Base-by-base conservation (phyloP, 2,329 filamentous ascomycete species). In the Penicillium griseofulvum region DNA sequence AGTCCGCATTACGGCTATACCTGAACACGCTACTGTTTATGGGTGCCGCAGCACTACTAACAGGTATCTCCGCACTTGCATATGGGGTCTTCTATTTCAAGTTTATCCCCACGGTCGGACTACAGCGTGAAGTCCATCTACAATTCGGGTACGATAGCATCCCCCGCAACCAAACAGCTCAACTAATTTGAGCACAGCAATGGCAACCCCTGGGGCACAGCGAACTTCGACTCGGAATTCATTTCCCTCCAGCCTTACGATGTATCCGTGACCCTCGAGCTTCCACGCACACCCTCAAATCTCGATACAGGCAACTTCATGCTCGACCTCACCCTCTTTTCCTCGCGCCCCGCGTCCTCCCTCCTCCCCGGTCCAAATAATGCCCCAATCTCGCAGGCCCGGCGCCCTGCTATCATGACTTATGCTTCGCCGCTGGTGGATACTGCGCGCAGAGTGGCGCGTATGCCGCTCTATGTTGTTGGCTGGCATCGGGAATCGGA, bases 241-340 rank as follows among this genome's bases (percentile, higher is more conserved):
- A 84, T 88, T 62, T 79, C 84, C 17, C 80, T 84, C 44, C 93
- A 97, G 71, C 82, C 87, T 45, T 99, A 99, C 79, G 91, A 97
- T 71, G 82, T 99, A 39, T 81, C 83, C 5, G 80, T 97, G 1
- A 80, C 84, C 22, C 80, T 99, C 31, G 82, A 83, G 4, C 80
- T 99, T 59, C 94, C 94, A 17, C 86, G 87, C 38, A 94, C 90
- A 2, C 86, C 85, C 0, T 74, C 81, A 1, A 99, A 99, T 67
- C 75, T 89, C 22, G 83, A 82, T 2, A 83, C 83, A 14, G 94
- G 94, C 28, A 97, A 97, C 76, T 97, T 97, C 79, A 99, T 99
- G 94, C 78, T 97, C 17, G 87, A 89, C 44, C 77, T 96, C 16
- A 83, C 85, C 57, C 82, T 96, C 49, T 81, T 89, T 47, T 80